Evolutionary conservation across 108 stramenopile genomes (phyloP).

Genomic region (Discostella stelligeroides): DNA sequence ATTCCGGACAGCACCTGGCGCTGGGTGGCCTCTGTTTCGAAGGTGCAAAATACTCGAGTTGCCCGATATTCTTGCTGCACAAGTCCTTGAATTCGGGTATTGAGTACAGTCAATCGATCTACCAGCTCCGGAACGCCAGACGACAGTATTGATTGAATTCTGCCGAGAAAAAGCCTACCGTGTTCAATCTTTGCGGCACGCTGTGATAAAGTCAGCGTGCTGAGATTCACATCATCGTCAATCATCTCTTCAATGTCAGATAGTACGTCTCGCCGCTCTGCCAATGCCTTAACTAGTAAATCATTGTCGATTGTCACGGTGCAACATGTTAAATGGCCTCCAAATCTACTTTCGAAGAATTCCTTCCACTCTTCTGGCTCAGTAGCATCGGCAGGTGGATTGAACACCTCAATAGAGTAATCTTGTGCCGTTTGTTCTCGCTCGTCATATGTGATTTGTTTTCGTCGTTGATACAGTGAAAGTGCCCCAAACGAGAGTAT

Average conservation of each 20-base stretch:
- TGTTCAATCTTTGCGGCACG: constrained; percentile 62
- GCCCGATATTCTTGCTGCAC: constrained; percentile 74
- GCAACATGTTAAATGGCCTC: constrained; percentile 70
- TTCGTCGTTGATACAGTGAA: constrained; percentile 55
- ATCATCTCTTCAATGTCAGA: constrained; percentile 56
- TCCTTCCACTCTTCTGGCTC: constrained; percentile 85
- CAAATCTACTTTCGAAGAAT: constrained; percentile 71
- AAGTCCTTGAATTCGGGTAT: constrained; percentile 69
- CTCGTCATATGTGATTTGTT: constrained; percentile 75
- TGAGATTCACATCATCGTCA: constrained; percentile 60
- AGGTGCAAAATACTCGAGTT: constrained; percentile 83
- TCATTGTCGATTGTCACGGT: constrained; percentile 88
- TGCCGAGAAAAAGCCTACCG: constrained; percentile 50
- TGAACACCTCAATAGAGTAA: constrained; percentile 81
- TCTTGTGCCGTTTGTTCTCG: constrained; percentile 92
- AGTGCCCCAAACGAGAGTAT: constrained; percentile 48
- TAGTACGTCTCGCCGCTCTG: constrained; percentile 74
- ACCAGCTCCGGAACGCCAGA: constrained; percentile 69
- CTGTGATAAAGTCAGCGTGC: constrained; percentile 59
- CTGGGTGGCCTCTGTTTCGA: constrained; percentile 84
- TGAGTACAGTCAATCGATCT: constrained; percentile 58
- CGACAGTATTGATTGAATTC: constrained; percentile 44
- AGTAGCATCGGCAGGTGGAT: constrained; percentile 83
- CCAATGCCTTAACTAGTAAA: constrained; percentile 66
- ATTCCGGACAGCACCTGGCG: constrained; percentile 71